Evolutionary conservation across 1,284 basidiomycete genomes (phyloP).

Genomic region (Xerocomus cyaneibrunnescens): DNA sequence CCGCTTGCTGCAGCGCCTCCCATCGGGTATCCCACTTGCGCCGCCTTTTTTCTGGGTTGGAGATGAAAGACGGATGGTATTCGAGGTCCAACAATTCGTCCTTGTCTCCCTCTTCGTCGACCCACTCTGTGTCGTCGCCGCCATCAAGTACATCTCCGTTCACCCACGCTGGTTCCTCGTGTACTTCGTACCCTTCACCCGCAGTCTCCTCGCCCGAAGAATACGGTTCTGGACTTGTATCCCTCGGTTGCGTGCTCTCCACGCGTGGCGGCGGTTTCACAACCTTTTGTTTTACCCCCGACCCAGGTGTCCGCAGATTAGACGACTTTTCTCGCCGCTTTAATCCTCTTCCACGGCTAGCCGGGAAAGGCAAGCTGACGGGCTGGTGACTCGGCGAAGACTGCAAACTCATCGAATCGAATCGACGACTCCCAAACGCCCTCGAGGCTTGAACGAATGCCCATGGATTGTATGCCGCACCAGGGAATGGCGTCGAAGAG

Average conservation of each 20-base stretch:
- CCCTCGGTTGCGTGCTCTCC: conserved; percentile 75
- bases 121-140: conserved; percentile 55
- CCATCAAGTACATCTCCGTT: conserved; percentile 40
- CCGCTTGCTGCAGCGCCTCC: conserved; percentile 70
- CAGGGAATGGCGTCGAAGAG: conserved; percentile 65
- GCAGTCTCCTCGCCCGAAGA: conserved; percentile 57
- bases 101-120: conserved; percentile 70
- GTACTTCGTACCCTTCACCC: conserved; percentile 47
- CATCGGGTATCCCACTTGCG: conserved; percentile 71
- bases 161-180: conserved; percentile 40
- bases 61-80: conserved; percentile 69
- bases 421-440: conserved; percentile 39
- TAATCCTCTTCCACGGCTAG: conserved; percentile 36
- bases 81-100: conserved; percentile 73
- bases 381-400: conserved; percentile 78
- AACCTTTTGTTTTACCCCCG: conserved; percentile 30
- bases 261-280: conserved; percentile 67
- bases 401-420: conserved; percentile 54
- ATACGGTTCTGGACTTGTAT: conserved; percentile 72
- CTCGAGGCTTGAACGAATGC: conserved; percentile 57
- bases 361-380: conserved; percentile 51
- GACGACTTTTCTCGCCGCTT: conserved; percentile 39
- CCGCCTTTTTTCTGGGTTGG: conserved; percentile 62
- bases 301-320: conserved; percentile 36
- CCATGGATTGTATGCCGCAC: conserved; percentile 62